A percentile compares a stretch with the other conserved stretches of the same genome.
Conservation (phyloP, 352 stramenopile species). For the Pythium sukuiense region DNA sequence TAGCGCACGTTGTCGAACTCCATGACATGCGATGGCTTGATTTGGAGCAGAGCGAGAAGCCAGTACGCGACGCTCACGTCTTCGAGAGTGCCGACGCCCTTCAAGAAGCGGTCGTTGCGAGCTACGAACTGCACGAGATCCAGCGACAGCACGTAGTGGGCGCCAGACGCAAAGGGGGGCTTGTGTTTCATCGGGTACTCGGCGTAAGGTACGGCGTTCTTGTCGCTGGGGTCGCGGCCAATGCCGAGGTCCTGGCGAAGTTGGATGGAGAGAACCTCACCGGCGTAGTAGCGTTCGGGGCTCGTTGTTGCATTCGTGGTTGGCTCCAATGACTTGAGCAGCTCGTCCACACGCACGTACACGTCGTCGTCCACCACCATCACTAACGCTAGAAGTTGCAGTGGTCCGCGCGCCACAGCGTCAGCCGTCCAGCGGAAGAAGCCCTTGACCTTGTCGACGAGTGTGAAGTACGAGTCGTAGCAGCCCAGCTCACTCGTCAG, state of each 20-base stretch:
- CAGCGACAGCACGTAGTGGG: conserved; percentile 34
- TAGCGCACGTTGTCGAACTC: conserved; percentile 44
- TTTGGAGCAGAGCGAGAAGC: conserved; percentile 42
- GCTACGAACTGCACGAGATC: conserved; percentile 35
- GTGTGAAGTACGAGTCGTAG: conserved; percentile 41
- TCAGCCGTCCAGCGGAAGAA: conserved; percentile 28
- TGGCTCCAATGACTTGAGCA: conserved; percentile 31
- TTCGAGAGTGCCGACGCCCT: conserved; percentile 31
- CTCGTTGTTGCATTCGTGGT: no score
- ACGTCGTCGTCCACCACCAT: conserved; percentile 68
- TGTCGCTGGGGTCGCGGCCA: not conserved
- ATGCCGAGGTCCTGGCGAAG: no score
- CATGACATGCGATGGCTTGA: conserved; percentile 34
- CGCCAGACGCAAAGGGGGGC: conserved; percentile 31
- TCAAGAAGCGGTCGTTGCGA: conserved; percentile 9
- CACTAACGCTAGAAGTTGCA: not conserved
- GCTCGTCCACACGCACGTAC: conserved; percentile 5
- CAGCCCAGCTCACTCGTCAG: conserved; percentile 51
- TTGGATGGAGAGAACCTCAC: no score
- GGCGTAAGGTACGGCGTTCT: conserved; percentile 23
- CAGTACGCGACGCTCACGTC: conserved; percentile 44
- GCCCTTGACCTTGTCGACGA: conserved; percentile 51
- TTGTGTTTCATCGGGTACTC: conserved; percentile 12
- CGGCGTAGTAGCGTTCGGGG: no score
- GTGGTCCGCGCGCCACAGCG: no score